phyloP scores from a whole-genome alignment of 1,284 basidiomycete species.

The Naganishia sp. region DNA sequence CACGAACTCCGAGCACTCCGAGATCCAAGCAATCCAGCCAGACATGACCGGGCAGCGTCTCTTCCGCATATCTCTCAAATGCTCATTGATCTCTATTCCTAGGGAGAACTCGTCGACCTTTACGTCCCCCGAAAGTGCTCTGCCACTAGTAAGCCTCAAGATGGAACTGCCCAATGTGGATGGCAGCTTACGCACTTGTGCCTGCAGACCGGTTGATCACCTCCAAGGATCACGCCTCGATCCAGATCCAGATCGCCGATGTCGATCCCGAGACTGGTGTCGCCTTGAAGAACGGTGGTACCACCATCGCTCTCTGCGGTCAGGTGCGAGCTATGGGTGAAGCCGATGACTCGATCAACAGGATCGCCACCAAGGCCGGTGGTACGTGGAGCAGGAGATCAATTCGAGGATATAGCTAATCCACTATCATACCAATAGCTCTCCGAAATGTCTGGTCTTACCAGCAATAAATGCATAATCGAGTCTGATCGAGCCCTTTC shows the following conservation, averaged over 20 bases:
- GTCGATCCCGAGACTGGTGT: conserved; percentile 85
- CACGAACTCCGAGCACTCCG: neutral
- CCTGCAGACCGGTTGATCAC: conserved; percentile 85
- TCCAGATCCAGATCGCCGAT: conserved; percentile 92
- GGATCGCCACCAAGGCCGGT: conserved; percentile 91
- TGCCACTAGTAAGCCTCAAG: conserved; percentile 74
- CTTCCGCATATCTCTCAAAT: too few species aligned
- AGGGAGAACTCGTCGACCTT: conserved; percentile 99
- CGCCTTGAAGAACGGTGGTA: conserved; percentile 75
- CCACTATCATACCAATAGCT: neutral
- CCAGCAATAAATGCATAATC: conserved; percentile 32
- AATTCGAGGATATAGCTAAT: neutral
- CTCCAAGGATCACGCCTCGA: conserved; percentile 97
- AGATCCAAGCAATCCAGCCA: too few species aligned
- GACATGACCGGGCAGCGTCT: too few species aligned
- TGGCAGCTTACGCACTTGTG: conserved; percentile 4
- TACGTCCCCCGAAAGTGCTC: conserved; percentile 99
- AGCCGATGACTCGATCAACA: conserved; percentile 95
- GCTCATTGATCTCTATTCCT: conserved; percentile 10
- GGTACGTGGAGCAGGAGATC: conserved; percentile 65
- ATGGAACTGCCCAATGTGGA: neutral
- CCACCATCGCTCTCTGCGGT: conserved; percentile 91
- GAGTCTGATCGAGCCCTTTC: conserved; percentile 14
- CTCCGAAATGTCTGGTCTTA: conserved; percentile 35
- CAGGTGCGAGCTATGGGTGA: conserved; percentile 93